Conservation (phyloP, 2,329 filamentous ascomycete genomes). For the Capronia coronata region DNA sequence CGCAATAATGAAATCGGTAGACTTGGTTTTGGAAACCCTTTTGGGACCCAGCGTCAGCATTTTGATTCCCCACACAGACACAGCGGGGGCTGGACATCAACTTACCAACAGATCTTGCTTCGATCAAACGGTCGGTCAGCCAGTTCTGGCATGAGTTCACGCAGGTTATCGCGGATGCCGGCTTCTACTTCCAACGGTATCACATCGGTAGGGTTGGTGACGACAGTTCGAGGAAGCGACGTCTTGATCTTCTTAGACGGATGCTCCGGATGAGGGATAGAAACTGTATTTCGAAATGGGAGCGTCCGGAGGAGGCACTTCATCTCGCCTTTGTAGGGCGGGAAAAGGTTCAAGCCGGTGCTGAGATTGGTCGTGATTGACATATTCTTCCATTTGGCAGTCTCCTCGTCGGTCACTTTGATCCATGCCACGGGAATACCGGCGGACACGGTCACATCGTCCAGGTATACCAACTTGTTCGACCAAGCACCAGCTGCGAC, state of each 20-base stretch:
- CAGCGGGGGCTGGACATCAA: constrained; percentile 7
- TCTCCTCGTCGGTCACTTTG: constrained; percentile 28
- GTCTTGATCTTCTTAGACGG: constrained; percentile 18
- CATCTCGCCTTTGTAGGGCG: constrained; percentile 30
- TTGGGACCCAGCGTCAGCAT: neutral
- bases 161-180: constrained; percentile 24
- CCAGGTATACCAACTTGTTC: constrained; percentile 26
- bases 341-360: constrained; percentile 31
- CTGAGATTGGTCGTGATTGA: constrained; percentile 30
- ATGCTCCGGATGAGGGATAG: constrained; percentile 27
- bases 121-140: constrained; percentile 27
- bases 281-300: constrained; percentile 27
- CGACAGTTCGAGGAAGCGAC: constrained; percentile 27
- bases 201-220: constrained; percentile 27
- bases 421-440: constrained; percentile 30
- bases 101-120: constrained; percentile 29
- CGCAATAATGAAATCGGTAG: constrained; percentile 25
- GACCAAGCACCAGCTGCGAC: constrained; percentile 30
- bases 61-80: neutral
- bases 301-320: constrained; percentile 29
- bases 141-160: constrained; percentile 27
- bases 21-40: constrained; percentile 22
- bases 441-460: constrained; percentile 14
- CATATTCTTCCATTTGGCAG: constrained; percentile 29
- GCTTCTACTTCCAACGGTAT: constrained; percentile 29